Conservation (phyloP, 257 asterid genomes). For the Paulownia fortunei region DNA sequence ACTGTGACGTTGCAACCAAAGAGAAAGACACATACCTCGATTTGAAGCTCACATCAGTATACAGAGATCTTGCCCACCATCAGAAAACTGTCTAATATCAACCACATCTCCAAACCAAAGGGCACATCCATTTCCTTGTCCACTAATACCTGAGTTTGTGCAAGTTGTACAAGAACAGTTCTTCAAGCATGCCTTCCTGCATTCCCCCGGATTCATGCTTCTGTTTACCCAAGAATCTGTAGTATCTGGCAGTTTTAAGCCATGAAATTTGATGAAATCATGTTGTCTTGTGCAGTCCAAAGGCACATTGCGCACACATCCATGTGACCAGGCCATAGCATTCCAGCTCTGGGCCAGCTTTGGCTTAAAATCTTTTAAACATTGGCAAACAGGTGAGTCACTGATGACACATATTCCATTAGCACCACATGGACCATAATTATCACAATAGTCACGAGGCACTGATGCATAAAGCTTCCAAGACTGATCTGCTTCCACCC, state of each 20-base stretch:
- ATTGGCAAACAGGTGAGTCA: constrained; percentile 50
- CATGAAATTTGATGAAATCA: constrained; percentile 43
- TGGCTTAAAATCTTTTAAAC: constrained; percentile 49
- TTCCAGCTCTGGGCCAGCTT: constrained; percentile 39
- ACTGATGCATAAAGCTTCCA: constrained; percentile 44
- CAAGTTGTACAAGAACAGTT: constrained; percentile 55
- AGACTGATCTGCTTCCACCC: constrained; percentile 42
- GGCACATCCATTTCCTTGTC: constrained; percentile 42
- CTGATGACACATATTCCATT: constrained; percentile 44
- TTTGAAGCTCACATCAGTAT: constrained; percentile 41
- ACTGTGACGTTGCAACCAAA: neutral
- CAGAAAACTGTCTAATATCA: constrained; percentile 38
- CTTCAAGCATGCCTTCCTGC: constrained; percentile 43
- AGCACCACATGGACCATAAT: constrained; percentile 43
- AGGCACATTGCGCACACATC: constrained; percentile 43
- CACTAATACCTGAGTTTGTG: constrained; percentile 45
- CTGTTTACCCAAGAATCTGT: constrained; percentile 32
- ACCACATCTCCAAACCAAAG: constrained; percentile 50
- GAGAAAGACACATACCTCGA: constrained; percentile 30
- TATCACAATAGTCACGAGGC: constrained; percentile 47
- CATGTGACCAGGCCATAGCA: constrained; percentile 52
- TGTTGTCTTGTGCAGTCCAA: constrained; percentile 41
- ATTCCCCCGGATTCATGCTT: constrained; percentile 42
- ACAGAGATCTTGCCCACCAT: constrained; percentile 49
- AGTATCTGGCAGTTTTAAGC: constrained; percentile 48